These are phyloP conservation scores for Lavandula angustifolia DNA, from an alignment of 257 asterid genomes.

Conservation along the genomic window DNA sequence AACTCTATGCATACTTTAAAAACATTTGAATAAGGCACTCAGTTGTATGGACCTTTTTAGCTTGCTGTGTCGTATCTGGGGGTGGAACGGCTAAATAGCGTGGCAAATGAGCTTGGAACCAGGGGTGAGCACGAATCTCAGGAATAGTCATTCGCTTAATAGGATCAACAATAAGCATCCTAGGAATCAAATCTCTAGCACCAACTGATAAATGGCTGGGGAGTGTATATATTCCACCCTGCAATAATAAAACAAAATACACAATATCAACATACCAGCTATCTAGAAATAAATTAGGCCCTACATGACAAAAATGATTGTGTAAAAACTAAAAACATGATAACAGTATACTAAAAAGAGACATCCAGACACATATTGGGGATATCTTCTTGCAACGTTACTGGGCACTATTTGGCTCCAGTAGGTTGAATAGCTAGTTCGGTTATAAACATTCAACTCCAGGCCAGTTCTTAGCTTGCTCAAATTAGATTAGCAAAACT, in stretches of 20 bases:
- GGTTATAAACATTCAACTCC: not conserved
- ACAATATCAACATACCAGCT: conserved; percentile 1
- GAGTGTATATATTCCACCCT: conserved; percentile 97
- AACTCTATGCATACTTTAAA: conserved; percentile 1
- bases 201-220: conserved; percentile 96
- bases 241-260: conserved; percentile 25
- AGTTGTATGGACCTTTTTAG: conserved; percentile 68
- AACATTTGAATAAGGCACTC: not conserved
- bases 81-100: conserved; percentile 98
- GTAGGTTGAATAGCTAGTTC: not conserved
- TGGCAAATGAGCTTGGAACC: conserved; percentile 96
- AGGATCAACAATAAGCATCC: conserved; percentile 96
- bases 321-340: not conserved
- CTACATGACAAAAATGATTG: not conserved
- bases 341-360: not conserved
- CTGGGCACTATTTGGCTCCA: not conserved
- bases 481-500: not conserved
- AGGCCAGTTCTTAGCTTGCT: not conserved
- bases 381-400: not conserved
- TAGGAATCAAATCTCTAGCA: conserved; percentile 94
- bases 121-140: conserved; percentile 91
- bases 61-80: conserved; percentile 93
- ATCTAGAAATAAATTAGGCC: conserved; percentile 21
- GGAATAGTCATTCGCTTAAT: conserved; percentile 96
- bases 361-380: not conserved